phyloP scores from a whole-genome alignment of 2,329 filamentous ascomycete genomes.

The Aspergillus tubingensis region DNA sequence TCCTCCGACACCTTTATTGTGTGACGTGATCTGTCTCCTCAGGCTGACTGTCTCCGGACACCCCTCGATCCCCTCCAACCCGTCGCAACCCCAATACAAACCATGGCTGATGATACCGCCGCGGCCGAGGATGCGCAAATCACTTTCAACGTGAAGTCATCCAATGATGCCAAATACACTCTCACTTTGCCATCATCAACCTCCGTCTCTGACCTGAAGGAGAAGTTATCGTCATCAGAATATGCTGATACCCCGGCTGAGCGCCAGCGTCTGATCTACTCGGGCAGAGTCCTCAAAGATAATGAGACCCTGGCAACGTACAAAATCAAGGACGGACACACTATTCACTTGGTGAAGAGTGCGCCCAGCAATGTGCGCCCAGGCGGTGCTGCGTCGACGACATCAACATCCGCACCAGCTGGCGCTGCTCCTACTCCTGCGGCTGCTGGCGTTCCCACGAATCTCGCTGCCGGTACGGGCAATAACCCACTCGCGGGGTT shows the following conservation, averaged over 20 bases:
- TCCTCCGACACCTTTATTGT: background rate
- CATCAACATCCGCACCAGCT: conserved; percentile 36
- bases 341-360: conserved; percentile 94
- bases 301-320: conserved; percentile 79
- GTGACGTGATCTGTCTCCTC: conserved; percentile 14
- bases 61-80: conserved; percentile 12
- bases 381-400: conserved; percentile 55
- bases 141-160: conserved; percentile 97
- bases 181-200: conserved; percentile 77
- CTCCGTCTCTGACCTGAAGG: conserved; percentile 83
- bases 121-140: conserved; percentile 69
- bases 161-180: conserved; percentile 80
- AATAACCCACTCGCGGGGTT: conserved; percentile 89
- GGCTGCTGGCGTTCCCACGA: conserved; percentile 48
- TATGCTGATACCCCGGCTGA: conserved; percentile 85
- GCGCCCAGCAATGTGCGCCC: conserved; percentile 79
- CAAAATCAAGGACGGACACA: conserved; percentile 96
- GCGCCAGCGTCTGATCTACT: conserved; percentile 94
- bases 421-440: conserved; percentile 36
- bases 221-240: conserved; percentile 76
- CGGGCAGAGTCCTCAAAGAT: conserved; percentile 94
- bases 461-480: conserved; percentile 56
- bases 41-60: conserved; percentile 4
- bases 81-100: conserved; percentile 15
- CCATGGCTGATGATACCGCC: conserved; percentile 45